Evolutionary conservation across 192 early-diverging fungal species (phyloP).

Genomic region (Physocladia obscura): DNA sequence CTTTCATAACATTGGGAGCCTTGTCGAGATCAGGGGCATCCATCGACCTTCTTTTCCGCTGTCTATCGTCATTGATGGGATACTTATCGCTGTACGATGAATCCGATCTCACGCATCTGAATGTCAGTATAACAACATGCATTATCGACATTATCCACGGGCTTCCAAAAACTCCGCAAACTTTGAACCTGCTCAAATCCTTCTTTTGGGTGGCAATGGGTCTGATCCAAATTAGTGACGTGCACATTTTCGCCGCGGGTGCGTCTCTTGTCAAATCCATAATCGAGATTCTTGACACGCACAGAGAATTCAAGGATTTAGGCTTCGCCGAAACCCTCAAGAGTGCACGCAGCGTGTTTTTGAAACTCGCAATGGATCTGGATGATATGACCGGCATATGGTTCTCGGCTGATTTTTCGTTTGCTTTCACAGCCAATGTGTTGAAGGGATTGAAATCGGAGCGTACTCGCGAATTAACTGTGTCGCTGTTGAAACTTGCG

Average conservation of each 20-base stretch:
- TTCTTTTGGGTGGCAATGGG: conserved; percentile 91
- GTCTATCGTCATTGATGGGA: conserved; percentile 82
- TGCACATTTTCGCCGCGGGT: conserved; percentile 73
- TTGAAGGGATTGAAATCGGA: conserved; percentile 81
- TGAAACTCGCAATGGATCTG: conserved; percentile 68
- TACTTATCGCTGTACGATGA: conserved; percentile 85
- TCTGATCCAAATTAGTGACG: conserved; percentile 82
- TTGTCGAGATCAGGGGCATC: conserved; percentile 87
- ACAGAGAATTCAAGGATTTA: conserved; percentile 66
- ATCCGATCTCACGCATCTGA: conserved; percentile 67
- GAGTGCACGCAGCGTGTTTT: conserved; percentile 67
- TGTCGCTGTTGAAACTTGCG: conserved; percentile 68
- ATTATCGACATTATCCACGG: conserved; percentile 84
- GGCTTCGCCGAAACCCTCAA: conserved; percentile 73
- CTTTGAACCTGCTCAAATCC: conserved; percentile 50
- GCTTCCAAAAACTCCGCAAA: conserved; percentile 8
- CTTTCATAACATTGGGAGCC: conserved; percentile 89
- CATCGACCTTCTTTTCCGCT: conserved; percentile 91
- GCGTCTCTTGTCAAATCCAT: conserved; percentile 69
- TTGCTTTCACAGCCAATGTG: conserved; percentile 77
- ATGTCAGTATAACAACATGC: conserved; percentile 85
- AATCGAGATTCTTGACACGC: conserved; percentile 72
- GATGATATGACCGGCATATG: conserved; percentile 76
- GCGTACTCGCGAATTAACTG: conserved; percentile 69
- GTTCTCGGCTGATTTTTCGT: conserved; percentile 85